Evolutionary conservation across 768 basidiomycete genomes (phyloP).

Genomic region (Leccinum truebloodii): DNA sequence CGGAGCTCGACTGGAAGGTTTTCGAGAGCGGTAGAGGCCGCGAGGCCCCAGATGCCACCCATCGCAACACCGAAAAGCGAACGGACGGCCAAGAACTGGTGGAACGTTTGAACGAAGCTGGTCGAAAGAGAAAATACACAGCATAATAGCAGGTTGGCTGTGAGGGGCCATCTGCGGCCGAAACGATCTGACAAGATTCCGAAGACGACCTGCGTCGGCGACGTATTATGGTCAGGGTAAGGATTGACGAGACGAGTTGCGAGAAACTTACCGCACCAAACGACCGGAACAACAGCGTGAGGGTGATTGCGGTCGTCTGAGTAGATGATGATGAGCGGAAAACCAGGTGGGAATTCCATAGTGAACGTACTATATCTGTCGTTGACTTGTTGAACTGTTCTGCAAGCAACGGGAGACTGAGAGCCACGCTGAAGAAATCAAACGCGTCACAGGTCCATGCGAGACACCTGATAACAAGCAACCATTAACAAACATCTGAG

Average conservation of each 20-base stretch:
- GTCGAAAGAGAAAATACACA: constrained; percentile 74
- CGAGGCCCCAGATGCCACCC: constrained; percentile 90
- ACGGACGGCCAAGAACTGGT: constrained; percentile 77
- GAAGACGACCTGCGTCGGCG: constrained; percentile 54
- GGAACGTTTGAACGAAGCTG: constrained; percentile 77
- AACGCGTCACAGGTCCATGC: constrained; percentile 88
- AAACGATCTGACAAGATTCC: constrained; percentile 84
- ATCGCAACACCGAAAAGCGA: constrained; percentile 85
- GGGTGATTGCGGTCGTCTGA: constrained; percentile 81
- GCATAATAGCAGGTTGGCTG: constrained; percentile 72
- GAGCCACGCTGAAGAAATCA: constrained; percentile 82
- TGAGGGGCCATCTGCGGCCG: constrained; percentile 91
- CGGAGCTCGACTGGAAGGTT: constrained; percentile 89
- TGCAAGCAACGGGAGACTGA: constrained; percentile 50
- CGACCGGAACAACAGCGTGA: constrained; percentile 88
- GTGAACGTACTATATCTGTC: constrained; percentile 43
- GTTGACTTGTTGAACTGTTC: constrained; percentile 48
- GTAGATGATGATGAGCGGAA: constrained; percentile 3
- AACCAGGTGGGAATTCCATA: background rate
- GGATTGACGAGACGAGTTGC: background rate
- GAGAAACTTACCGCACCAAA: constrained; percentile 56
- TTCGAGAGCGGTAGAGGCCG: constrained; percentile 82
- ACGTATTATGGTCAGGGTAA: background rate
- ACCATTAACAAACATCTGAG: background rate
- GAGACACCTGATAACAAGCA: constrained; percentile 55